These are phyloP conservation scores for Penicillium griseofulvum DNA, from an alignment of 2,329 filamentous ascomycete genomes.

Conservation along the genomic window DNA sequence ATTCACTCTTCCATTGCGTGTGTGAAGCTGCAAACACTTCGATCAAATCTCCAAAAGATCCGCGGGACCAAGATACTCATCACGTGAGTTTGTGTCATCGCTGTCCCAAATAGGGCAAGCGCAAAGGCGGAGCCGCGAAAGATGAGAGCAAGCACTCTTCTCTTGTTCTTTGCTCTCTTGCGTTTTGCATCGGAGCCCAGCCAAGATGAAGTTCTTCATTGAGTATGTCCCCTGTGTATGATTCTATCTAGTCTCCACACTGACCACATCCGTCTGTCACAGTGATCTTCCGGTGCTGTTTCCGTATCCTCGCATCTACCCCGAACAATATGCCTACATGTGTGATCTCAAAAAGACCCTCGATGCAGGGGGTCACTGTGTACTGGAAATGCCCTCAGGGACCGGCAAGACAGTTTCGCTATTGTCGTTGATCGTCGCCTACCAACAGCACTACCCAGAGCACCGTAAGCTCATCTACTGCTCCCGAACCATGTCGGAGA, in stretches of 20 bases:
- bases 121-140: slow-evolving; percentile 13
- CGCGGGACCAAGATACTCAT: slow-evolving; percentile 27
- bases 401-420: slow-evolving; percentile 97
- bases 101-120: slow-evolving; percentile 34
- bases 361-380: slow-evolving; percentile 90
- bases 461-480: slow-evolving; percentile 97
- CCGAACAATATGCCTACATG: slow-evolving; percentile 77
- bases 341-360: slow-evolving; percentile 84
- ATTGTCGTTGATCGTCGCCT: slow-evolving; percentile 91
- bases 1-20: background rate
- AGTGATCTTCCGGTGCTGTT: slow-evolving; percentile 69
- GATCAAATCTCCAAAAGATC: slow-evolving; percentile 9
- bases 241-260: slow-evolving; percentile 3
- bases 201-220: slow-evolving; percentile 75
- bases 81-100: slow-evolving; percentile 37
- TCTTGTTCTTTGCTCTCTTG: slow-evolving; percentile 15
- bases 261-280: slow-evolving; percentile 9
- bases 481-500: slow-evolving; percentile 99
- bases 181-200: slow-evolving; percentile 17
- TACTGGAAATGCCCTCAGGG: slow-evolving; percentile 97
- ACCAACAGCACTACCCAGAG: slow-evolving; percentile 90
- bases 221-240: slow-evolving; percentile 50
- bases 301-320: slow-evolving; percentile 72
- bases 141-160: slow-evolving; percentile 17
- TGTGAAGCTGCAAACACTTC: background rate